These are phyloP conservation scores for Schwanniomyces polymorphus DNA, from an alignment of 805 yeast genomes.

Conservation along the genomic window DNA sequence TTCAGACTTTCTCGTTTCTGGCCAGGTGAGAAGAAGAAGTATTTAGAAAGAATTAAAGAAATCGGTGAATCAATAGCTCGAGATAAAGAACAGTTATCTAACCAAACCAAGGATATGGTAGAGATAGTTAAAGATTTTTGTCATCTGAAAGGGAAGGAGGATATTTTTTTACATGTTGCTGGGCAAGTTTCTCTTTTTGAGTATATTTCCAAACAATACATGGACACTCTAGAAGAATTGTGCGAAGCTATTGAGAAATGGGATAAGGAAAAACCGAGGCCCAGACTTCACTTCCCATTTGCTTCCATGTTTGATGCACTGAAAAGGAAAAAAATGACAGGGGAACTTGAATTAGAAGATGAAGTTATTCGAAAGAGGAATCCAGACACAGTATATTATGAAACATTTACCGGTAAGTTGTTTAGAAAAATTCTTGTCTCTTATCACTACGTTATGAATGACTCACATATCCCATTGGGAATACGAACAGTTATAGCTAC, in stretches of 20 bases:
- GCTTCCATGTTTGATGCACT: background rate
- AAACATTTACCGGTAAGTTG: slow-evolving; percentile 17
- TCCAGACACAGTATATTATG: slow-evolving; percentile 29
- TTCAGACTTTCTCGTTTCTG: slow-evolving; percentile 19
- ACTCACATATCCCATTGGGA: background rate
- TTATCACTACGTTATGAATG: slow-evolving; percentile 15
- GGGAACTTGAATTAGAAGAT: slow-evolving; percentile 2
- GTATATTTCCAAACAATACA: slow-evolving; percentile 1
- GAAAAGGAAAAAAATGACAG: background rate
- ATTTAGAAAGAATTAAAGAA: slow-evolving; percentile 13
- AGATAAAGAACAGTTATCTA: slow-evolving; percentile 10
- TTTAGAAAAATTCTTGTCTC: slow-evolving; percentile 15
- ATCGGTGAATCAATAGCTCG: slow-evolving; percentile 10
- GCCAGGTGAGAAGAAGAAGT: slow-evolving; percentile 10
- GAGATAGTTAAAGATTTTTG: background rate
- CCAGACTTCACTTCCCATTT: background rate
- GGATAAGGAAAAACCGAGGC: background rate
- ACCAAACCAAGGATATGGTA: slow-evolving; percentile 4
- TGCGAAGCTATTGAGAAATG: background rate
- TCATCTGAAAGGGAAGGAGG: background rate
- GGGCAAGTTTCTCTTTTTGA: slow-evolving; percentile 3
- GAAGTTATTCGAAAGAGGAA: slow-evolving; percentile 16
- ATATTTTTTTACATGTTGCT: slow-evolving; percentile 1
- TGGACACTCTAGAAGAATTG: background rate
- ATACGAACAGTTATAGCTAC: slow-evolving; percentile 5